These are phyloP conservation scores for Neonectria magnoliae DNA, from an alignment of 2,329 filamentous ascomycete species.

Conservation along the genomic window DNA sequence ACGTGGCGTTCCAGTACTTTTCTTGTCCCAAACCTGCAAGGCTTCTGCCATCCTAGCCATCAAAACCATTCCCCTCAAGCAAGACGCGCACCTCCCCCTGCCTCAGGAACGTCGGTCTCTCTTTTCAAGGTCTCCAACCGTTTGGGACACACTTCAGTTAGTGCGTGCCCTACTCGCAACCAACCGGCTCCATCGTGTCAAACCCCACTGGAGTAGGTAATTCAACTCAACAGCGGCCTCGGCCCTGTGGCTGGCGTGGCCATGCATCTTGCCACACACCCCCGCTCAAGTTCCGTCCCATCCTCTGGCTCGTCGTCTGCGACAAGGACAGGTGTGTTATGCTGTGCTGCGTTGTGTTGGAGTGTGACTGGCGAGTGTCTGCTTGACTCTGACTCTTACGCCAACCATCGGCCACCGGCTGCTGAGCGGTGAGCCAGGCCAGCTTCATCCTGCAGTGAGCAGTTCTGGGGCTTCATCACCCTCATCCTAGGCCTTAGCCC, in stretches of 20 bases:
- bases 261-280: conserved; percentile 19
- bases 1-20: neutral
- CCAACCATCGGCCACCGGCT: conserved; percentile 13
- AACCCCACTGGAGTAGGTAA: conserved; percentile 16
- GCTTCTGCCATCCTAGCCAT: neutral
- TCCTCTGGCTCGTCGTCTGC: conserved; percentile 17
- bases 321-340: conserved; percentile 22
- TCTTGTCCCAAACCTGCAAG: neutral
- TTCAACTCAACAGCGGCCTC: conserved; percentile 14
- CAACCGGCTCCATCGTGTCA: conserved; percentile 4
- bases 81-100: neutral
- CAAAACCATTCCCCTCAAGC: neutral
- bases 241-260: conserved; percentile 21
- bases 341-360: conserved; percentile 18
- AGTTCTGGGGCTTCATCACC: neutral
- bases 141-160: conserved; percentile 5
- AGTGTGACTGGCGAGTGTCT: conserved; percentile 10
- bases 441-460: neutral
- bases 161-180: conserved; percentile 18
- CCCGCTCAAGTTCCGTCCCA: conserved; percentile 10
- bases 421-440: conserved; percentile 20
- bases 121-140: neutral
- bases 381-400: neutral
- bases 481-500: neutral
- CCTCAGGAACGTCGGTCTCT: neutral